Base-by-base conservation (phyloP, 179 eudicot species). In the Pouteria campechiana region DNA sequence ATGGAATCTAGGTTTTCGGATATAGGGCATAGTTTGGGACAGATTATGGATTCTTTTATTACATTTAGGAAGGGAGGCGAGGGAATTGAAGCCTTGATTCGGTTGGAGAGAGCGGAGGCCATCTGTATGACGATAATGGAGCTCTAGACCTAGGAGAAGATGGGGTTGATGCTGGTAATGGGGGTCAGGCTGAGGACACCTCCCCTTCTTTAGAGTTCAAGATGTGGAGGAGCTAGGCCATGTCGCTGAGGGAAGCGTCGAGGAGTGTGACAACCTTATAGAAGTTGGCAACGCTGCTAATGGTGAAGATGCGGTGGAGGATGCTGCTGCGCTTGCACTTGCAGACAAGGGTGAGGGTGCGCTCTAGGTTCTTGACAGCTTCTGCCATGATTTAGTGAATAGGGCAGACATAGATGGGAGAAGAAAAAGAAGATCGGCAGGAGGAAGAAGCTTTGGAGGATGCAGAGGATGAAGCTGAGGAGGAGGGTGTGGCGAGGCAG, bases 81-180 rank as follows among this genome's bases (percentile, higher is more conserved):
- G 63, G 37, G 44, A 21, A 37, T 64, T 61, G 11, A 78, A n/a
- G 72, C 67, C 0, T 72, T 79, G 34, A 70, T 54, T 6, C 88
- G 57, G 37, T 65, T 65, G 0, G 46, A 47, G 27, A 60, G 47
- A 20, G n/a, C n/a, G n/a, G 46, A 57, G 0, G 73, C 71, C 59
- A 60, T 47, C 29, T 73, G 78, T 8, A 76, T 33, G 12, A 74
- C 48, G 9, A 81, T 78, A 20, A 75, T 67, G 7, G 60, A 70
- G n/a, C 78, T 67, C 89, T 81, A 80, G 0, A 80, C 60, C 78
- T 72, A 70, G 21, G 81, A 80, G 7, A 80, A 47, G n/a, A 65
- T 68, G 11, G 89, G 83, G 54, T 80, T 81, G 17, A 54, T 68
- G 13, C 52, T 54, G 8, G 60, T 79, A 52, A 80, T 62, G 1